Evolutionary conservation across 495 filamentous ascomycete species (phyloP).

Genomic region (Penicillium bovifimosum): DNA sequence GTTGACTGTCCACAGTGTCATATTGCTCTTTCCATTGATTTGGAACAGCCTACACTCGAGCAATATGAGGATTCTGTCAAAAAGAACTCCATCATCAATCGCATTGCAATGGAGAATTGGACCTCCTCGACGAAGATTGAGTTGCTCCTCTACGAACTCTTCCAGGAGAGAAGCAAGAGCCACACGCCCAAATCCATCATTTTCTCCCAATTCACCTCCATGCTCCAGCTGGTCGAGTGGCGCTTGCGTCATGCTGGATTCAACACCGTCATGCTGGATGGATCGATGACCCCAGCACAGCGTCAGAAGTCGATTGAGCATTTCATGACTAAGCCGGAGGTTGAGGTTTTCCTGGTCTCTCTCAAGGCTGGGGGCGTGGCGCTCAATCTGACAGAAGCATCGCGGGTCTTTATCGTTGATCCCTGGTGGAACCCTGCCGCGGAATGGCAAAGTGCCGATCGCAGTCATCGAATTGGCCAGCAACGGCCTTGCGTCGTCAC

Average conservation of each 20-base stretch:
- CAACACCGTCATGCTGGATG: conserved; percentile 95
- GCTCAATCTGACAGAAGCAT: conserved; percentile 90
- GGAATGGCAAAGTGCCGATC: conserved; percentile 95
- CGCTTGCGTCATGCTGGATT: conserved; percentile 89
- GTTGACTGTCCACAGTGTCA: conserved; percentile 92
- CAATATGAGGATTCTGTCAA: conserved; percentile 78
- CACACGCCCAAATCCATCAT: conserved; percentile 85
- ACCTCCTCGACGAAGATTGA: conserved; percentile 97
- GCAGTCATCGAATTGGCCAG: conserved; percentile 96
- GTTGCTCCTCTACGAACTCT: conserved; percentile 86
- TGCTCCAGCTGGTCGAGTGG: conserved; percentile 86
- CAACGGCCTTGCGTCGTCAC: conserved; percentile 90
- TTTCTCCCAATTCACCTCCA: conserved; percentile 67
- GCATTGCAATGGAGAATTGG: conserved; percentile 97
- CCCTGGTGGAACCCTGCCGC: conserved; percentile 98
- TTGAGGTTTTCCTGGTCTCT: conserved; percentile 91
- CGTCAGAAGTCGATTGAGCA: conserved; percentile 86
- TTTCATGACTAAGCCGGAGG: conserved; percentile 89
- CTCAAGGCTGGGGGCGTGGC: conserved; percentile 95
- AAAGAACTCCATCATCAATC: conserved; percentile 93
- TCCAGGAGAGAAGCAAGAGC: conserved; percentile 80
- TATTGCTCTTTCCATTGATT: conserved; percentile 80
- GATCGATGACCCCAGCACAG: conserved; percentile 89
- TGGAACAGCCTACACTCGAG: conserved; percentile 89
- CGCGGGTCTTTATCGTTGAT: conserved; percentile 89